These are phyloP conservation scores for Ophiostoma ips DNA, from an alignment of 2,329 filamentous ascomycete genomes.

Conservation along the genomic window DNA sequence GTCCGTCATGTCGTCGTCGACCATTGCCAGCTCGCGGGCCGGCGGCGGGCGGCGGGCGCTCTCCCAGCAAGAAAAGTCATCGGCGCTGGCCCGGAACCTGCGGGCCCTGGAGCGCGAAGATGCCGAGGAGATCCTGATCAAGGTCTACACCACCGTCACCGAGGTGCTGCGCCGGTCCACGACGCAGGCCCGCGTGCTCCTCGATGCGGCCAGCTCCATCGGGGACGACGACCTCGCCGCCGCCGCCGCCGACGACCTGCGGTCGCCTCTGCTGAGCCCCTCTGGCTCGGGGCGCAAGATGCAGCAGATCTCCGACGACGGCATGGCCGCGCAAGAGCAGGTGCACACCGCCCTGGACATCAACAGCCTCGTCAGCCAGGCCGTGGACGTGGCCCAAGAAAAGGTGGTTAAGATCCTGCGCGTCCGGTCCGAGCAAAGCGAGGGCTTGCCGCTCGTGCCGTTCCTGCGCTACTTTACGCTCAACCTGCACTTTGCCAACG, in stretches of 20 bases:
- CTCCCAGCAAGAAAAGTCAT: conserved; percentile 78
- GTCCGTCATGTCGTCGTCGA: conserved; percentile 76
- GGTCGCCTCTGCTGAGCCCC: conserved; percentile 40
- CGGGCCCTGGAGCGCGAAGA: conserved; percentile 71
- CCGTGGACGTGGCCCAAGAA: conserved; percentile 68
- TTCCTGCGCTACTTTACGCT: conserved; percentile 75
- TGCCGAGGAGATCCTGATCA: conserved; percentile 68
- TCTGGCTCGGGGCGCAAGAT: conserved; percentile 24
- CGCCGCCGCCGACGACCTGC: conserved; percentile 11
- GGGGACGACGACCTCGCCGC: conserved; percentile 25
- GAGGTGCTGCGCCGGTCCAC: conserved; percentile 76
- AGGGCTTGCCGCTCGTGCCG: conserved; percentile 49
- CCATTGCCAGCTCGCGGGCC: conserved; percentile 34
- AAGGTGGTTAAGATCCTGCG: conserved; percentile 62
- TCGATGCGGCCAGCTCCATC: conserved; percentile 78
- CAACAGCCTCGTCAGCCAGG: conserved; percentile 63
- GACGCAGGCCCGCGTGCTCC: conserved; percentile 84
- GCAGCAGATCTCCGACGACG: conserved; percentile 21
- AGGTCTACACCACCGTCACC: conserved; percentile 74
- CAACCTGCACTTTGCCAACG: conserved; percentile 71
- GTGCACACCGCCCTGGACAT: conserved; percentile 65
- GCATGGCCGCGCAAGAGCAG: conserved; percentile 52
- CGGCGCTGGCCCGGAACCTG: conserved; percentile 75
- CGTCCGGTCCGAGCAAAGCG: conserved; percentile 61
- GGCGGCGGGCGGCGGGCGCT: conserved; percentile 26